phyloP scores from a whole-genome alignment of 2,329 filamentous ascomycete genomes.

The Botryotinia calthae region DNA sequence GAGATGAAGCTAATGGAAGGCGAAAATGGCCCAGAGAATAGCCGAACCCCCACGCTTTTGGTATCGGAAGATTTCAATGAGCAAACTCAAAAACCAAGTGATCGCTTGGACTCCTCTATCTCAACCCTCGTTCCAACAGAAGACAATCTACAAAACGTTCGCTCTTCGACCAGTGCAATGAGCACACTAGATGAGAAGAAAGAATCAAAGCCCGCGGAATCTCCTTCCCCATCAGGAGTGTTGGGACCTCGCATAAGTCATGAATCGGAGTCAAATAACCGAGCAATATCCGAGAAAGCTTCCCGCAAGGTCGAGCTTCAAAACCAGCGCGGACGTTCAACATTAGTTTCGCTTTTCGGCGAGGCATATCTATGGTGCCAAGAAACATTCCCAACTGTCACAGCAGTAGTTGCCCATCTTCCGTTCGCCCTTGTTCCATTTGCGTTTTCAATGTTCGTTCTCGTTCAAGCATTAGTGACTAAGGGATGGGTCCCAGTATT shows the following conservation, averaged over 20 bases:
- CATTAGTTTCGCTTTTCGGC: constrained; percentile 50
- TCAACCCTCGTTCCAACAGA: neutral
- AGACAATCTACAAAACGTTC: constrained; percentile 22
- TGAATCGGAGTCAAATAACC: constrained; percentile 13
- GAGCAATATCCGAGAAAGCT: constrained; percentile 18
- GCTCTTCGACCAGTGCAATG: constrained; percentile 20
- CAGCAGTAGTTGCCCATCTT: constrained; percentile 62
- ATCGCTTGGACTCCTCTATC: neutral
- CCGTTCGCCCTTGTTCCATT: constrained; percentile 69
- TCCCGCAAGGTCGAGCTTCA: constrained; percentile 13
- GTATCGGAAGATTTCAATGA: neutral
- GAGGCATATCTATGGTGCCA: constrained; percentile 57
- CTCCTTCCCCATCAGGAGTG: neutral
- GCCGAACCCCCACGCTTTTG: neutral
- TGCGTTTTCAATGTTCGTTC: constrained; percentile 70
- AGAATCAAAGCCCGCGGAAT: constrained; percentile 18
- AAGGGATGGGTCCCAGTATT: constrained; percentile 75
- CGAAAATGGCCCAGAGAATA: neutral
- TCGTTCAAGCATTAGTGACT: constrained; percentile 69
- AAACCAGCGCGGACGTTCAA: constrained; percentile 40
- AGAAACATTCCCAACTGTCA: constrained; percentile 68
- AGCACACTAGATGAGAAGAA: constrained; percentile 26
- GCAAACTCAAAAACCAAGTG: neutral
- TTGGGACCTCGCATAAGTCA: neutral
- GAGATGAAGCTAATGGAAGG: neutral